phyloP scores from a whole-genome alignment of 352 stramenopile genomes.

The Globisporangium paddicum region DNA sequence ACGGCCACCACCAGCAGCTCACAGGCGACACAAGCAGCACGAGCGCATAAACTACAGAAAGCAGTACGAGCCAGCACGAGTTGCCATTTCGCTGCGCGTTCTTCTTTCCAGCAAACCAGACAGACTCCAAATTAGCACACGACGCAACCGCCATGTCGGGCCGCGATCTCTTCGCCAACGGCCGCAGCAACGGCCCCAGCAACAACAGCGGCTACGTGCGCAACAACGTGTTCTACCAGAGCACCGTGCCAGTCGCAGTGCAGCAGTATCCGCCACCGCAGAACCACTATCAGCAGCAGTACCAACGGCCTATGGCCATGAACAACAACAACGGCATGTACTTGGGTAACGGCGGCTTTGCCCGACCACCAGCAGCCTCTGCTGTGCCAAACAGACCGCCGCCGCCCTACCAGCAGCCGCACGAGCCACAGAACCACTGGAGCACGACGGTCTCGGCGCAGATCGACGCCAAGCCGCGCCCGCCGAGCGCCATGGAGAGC shows the following conservation, averaged over 20 bases:
- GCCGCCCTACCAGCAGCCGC: background rate
- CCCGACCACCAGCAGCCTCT: background rate
- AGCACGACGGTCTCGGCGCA: conserved; percentile 23
- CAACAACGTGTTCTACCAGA: conserved; percentile 15
- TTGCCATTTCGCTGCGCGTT: background rate
- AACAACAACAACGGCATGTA: background rate
- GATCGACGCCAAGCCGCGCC: conserved; percentile 12
- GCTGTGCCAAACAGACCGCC: background rate
- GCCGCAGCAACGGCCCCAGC: background rate
- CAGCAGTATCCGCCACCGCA: background rate
- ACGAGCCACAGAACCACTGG: conserved; percentile 4
- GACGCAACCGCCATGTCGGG: conserved; percentile 1
- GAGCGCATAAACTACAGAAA: background rate
- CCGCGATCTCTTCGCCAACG: conserved; percentile 7
- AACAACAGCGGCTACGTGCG: conserved; percentile 7
- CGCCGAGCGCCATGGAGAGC: conserved; percentile 1
- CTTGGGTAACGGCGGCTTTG: background rate
- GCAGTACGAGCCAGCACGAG: background rate
- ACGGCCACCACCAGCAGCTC: background rate
- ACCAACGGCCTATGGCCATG: background rate
- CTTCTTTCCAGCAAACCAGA: background rate
- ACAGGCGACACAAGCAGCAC: background rate
- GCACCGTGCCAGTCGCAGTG: background rate
- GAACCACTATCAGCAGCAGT: background rate
- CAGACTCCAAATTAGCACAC: too few species aligned